These are phyloP conservation scores for Fragilaria crotonensis DNA, from an alignment of 108 stramenopile genomes.

Conservation along the genomic window DNA sequence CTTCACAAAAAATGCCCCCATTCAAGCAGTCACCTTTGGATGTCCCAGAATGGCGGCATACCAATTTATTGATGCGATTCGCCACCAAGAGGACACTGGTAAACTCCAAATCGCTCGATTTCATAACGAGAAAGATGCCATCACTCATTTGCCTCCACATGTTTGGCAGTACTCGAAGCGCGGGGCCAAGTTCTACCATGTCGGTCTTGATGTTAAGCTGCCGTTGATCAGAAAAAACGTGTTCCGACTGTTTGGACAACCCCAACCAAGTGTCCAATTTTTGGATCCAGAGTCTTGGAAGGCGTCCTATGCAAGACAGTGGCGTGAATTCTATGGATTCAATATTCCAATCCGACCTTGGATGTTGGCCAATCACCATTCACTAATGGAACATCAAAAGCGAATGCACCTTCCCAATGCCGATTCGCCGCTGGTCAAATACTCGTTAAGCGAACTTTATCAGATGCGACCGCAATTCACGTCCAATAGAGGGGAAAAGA, in stretches of 20 bases:
- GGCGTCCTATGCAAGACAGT: background rate
- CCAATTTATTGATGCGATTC: conserved; percentile 43
- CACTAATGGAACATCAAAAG: background rate
- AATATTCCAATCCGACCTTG: background rate
- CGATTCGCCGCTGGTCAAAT: background rate
- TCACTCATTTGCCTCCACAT: conserved; percentile 40
- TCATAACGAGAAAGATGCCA: conserved; percentile 26
- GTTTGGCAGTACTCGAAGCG: conserved; percentile 19
- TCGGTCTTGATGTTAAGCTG: conserved; percentile 47
- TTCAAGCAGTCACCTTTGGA: conserved; percentile 53
- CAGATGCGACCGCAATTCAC: background rate
- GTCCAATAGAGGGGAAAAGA: background rate
- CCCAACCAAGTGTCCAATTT: background rate
- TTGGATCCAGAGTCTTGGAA: background rate
- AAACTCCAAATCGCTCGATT: conserved; percentile 50
- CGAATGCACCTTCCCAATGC: background rate
- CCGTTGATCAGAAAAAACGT: background rate
- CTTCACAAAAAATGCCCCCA: conserved; percentile 53
- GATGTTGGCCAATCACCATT: background rate
- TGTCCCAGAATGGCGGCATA: conserved; percentile 45
- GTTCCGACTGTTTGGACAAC: background rate
- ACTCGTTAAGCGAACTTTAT: background rate
- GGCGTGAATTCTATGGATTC: background rate
- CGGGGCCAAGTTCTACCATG: conserved; percentile 38
- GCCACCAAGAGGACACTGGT: conserved; percentile 40